A percentile compares a stretch with the other conserved stretches of the same genome.
phyloP scores from a whole-genome alignment of 768 basidiomycete genomes.

The Tulasnella sp. region DNA sequence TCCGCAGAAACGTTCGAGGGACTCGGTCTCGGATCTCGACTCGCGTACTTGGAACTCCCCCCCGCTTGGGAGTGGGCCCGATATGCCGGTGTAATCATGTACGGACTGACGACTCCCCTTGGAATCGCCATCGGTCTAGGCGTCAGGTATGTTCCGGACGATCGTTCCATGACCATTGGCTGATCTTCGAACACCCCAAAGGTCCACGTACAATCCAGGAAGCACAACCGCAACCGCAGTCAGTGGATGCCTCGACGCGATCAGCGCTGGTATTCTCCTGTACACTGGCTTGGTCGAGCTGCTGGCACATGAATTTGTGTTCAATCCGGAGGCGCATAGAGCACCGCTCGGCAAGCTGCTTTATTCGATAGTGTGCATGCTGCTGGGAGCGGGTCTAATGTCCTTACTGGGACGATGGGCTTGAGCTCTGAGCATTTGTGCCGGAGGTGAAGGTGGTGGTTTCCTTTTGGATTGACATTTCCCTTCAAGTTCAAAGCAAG shows the following conservation, averaged over 20 bases:
- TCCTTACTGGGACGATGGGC: constrained; percentile 86
- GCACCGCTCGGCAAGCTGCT: constrained; percentile 50
- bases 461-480: background rate
- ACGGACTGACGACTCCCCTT: constrained; percentile 71
- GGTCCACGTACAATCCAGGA: constrained; percentile 64
- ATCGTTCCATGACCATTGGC: background rate
- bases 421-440: constrained; percentile 23
- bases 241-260: constrained; percentile 72
- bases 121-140: constrained; percentile 82
- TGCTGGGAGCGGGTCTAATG: constrained; percentile 82
- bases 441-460: background rate
- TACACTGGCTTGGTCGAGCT: constrained; percentile 87
- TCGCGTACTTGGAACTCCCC: constrained; percentile 63
- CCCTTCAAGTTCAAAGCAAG: background rate
- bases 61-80: constrained; percentile 45
- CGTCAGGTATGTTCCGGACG: constrained; percentile 29
- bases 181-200: background rate
- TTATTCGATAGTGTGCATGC: constrained; percentile 67
- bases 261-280: constrained; percentile 78
- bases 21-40: constrained; percentile 79
- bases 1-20: constrained; percentile 82
- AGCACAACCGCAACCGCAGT: constrained; percentile 68
- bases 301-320: constrained; percentile 89
- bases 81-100: constrained; percentile 46
- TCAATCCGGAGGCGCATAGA: constrained; percentile 77